phyloP scores from a whole-genome alignment of 2,329 filamentous ascomycete species.

The Thermoascus crustaceus region DNA sequence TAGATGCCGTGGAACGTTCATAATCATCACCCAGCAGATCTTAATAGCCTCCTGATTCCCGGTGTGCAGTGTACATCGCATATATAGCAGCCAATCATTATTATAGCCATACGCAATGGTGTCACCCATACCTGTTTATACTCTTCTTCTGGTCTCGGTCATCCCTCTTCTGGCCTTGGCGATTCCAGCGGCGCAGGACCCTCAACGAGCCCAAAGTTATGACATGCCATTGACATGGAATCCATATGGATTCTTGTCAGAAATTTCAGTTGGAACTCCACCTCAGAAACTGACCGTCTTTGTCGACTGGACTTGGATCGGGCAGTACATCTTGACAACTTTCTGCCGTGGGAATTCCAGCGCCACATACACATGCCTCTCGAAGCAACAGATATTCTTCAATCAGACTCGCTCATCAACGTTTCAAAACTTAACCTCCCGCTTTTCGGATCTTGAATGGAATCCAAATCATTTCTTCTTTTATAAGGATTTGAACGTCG shows the following conservation, averaged over 20 bases:
- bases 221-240: conserved; percentile 9
- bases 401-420: conserved; percentile 8
- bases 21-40: too few species aligned
- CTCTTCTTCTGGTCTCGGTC: background rate
- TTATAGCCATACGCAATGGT: too few species aligned
- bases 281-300: conserved; percentile 7
- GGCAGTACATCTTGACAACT: conserved; percentile 6
- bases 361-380: conserved; percentile 6
- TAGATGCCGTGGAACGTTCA: too few species aligned
- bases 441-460: conserved; percentile 9
- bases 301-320: conserved; percentile 13
- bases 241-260: conserved; percentile 7
- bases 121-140: too few species aligned
- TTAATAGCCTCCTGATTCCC: too few species aligned
- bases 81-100: too few species aligned
- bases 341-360: conserved; percentile 7
- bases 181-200: background rate
- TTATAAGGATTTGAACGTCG: conserved; percentile 9
- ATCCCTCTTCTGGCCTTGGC: background rate
- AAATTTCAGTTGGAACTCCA: conserved; percentile 9
- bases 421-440: conserved; percentile 6
- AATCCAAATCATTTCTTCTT: conserved; percentile 13
- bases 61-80: too few species aligned
- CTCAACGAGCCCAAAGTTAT: conserved; percentile 1
- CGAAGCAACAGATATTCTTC: conserved; percentile 8